Evolutionary conservation across 352 stramenopile species (phyloP).

Genomic region (Aphanomyces invadans): DNA sequence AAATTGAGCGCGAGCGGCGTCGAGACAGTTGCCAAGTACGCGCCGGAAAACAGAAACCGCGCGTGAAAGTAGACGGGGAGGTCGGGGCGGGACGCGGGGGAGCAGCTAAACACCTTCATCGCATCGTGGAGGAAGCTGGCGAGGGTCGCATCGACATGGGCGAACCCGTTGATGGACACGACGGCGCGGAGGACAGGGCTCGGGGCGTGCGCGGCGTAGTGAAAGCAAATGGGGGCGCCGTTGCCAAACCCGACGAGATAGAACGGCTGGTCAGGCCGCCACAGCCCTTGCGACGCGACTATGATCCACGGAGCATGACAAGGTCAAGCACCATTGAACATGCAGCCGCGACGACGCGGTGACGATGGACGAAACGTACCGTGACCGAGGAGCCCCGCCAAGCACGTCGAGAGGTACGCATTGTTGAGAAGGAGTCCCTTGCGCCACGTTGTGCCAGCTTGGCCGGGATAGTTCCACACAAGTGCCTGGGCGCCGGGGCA

Average conservation of each 20-base stretch:
- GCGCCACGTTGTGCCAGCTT: constrained; percentile 92
- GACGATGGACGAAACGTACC: no score
- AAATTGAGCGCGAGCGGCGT: constrained; percentile 93
- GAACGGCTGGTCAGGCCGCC: constrained; percentile 80
- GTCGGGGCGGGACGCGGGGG: constrained; percentile 84
- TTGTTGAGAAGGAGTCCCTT: constrained; percentile 88
- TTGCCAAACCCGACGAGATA: constrained; percentile 90
- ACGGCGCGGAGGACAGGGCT: constrained; percentile 57
- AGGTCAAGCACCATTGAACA: neutral
- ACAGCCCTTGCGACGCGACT: constrained; percentile 26
- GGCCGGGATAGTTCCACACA: constrained; percentile 95
- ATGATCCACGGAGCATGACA: neutral
- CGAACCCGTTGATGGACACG: constrained; percentile 86
- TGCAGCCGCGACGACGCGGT: no score
- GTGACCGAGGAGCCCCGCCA: constrained; percentile 78
- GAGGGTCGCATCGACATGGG: constrained; percentile 84
- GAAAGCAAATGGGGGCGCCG: constrained; percentile 81
- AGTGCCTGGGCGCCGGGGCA: constrained; percentile 87
- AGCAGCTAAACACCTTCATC: constrained; percentile 90
- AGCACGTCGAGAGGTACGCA: constrained; percentile 79
- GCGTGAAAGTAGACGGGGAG: constrained; percentile 94
- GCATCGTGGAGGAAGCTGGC: constrained; percentile 92
- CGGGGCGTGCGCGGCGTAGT: constrained; percentile 54
- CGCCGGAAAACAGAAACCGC: constrained; percentile 88
- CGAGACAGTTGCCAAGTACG: constrained; percentile 88